Percentiles rank a stretch among this genome's conserved stretches.
These are phyloP conservation scores for Flaveria brownii DNA, from an alignment of 129 eudicot species.

Conservation along the genomic window DNA sequence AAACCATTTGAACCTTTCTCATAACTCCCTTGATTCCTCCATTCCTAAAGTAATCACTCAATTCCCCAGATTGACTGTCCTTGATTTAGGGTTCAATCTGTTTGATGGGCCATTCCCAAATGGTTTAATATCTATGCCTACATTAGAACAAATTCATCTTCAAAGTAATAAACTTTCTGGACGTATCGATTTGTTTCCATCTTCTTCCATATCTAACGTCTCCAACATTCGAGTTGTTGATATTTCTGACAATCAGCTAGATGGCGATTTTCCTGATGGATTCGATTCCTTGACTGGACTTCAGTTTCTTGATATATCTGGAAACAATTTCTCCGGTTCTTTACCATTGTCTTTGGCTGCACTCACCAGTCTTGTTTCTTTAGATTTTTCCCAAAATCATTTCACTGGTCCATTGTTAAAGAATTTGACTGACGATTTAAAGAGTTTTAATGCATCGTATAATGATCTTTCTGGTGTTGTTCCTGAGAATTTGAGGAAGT, in stretches of 20 bases:
- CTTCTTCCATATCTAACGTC: slow-evolving; percentile 40
- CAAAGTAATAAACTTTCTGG: slow-evolving; percentile 61
- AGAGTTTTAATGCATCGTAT: slow-evolving; percentile 79
- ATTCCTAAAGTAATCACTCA: slow-evolving; percentile 65
- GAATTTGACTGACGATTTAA: slow-evolving; percentile 57
- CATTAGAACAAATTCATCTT: slow-evolving; percentile 76
- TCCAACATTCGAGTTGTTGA: slow-evolving; percentile 72
- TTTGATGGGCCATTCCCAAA: slow-evolving; percentile 65
- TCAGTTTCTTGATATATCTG: slow-evolving; percentile 63
- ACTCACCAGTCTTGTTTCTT: slow-evolving; percentile 49
- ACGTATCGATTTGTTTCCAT: slow-evolving; percentile 51
- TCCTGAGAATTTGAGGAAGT: slow-evolving; percentile 82
- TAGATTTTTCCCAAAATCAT: slow-evolving; percentile 77
- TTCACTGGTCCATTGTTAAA: slow-evolving; percentile 70
- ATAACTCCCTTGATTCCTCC: slow-evolving; percentile 58
- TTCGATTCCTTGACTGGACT: slow-evolving; percentile 62
- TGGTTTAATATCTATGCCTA: slow-evolving; percentile 62
- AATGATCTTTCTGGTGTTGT: slow-evolving; percentile 92
- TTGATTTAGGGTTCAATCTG: slow-evolving; percentile 84
- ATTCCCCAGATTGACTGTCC: slow-evolving; percentile 69
- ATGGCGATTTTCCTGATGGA: slow-evolving; percentile 71
- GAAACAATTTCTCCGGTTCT: slow-evolving; percentile 84
- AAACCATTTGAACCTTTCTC: slow-evolving; percentile 77
- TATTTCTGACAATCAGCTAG: slow-evolving; percentile 67
- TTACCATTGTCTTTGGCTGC: slow-evolving; percentile 64